Base-by-base conservation (phyloP, 2,329 filamentous ascomycete species). In the Aschersonia sp. region DNA sequence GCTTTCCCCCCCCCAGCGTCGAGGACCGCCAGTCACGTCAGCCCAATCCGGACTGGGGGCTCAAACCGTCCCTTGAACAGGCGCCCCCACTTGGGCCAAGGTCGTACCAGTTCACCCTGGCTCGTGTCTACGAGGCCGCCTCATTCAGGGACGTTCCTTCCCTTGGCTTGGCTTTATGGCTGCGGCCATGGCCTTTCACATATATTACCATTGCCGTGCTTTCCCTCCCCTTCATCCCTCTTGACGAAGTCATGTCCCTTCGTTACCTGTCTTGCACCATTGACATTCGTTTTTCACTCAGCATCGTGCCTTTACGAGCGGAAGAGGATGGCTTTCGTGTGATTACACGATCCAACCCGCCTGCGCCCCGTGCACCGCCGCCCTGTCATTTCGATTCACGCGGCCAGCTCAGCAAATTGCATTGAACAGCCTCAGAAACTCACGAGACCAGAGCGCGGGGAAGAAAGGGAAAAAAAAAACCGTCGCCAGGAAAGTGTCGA, bases 81-180 rank as follows among this genome's bases (percentile, higher is more conserved):
- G 22, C 22, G 22, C 22, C 47, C 32, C 43, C 47, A 43, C 47
- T n/a, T 29, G 12, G 41, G 14, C 31, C 44, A 32, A 37, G 10
- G 44, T 44, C 40, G 40, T 37, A 46, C 47, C 47, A 39, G 32
- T 37, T 37, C 32, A 37, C 32, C 32, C 32, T 37, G 32, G 47
- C 47, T 48, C 43, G 47, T 48, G 44, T 45, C 42, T 40, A 45
- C 47, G 32, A 45, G 14, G 43, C 44, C 35, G 32, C 30, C 35
- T 22, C 22, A 22, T 22, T 37, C 31, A 29, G 12, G 7, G 32
- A 37, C 32, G 8, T 22, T 8, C 8, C 32, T 37, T 37, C 32
- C 32, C 32, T 37, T 37, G 32, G 32, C 32, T 12, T 37, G 32
- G 32, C 32, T 12, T 37, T 45, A 37, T 45, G n/a, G 32, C 32